Conservation (phyloP, 257 asterid species). For the Salvia hispanica region DNA sequence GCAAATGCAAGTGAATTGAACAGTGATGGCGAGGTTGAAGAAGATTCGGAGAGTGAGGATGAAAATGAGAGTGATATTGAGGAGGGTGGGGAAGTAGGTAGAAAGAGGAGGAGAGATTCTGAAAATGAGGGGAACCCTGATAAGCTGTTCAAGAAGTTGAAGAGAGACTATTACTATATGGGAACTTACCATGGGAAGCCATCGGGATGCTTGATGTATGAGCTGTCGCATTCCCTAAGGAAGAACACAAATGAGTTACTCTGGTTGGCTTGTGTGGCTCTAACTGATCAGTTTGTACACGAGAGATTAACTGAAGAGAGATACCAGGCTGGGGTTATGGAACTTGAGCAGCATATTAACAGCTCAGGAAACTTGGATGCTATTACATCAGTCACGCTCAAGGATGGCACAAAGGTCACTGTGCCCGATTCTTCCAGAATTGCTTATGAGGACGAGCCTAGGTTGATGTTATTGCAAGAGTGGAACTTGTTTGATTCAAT, state of each 20-base stretch:
- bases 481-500: constrained; percentile 98
- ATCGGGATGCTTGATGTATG: constrained; percentile 96
- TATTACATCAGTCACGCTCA: constrained; percentile 77
- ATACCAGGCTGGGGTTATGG: constrained; percentile 86
- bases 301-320: constrained; percentile 91
- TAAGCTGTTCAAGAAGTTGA: constrained; percentile 71
- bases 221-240: constrained; percentile 69
- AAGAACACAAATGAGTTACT: constrained; percentile 81
- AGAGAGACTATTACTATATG: constrained; percentile 76
- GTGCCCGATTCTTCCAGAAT: constrained; percentile 85
- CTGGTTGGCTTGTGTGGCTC: constrained; percentile 95
- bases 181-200: constrained; percentile 97
- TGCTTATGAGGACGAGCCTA: constrained; percentile 79
- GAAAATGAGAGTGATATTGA: constrained; percentile 53
- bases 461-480: constrained; percentile 89
- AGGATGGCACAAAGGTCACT: constrained; percentile 88
- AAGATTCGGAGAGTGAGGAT: constrained; percentile 64
- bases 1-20: constrained; percentile 83
- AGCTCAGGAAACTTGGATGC: constrained; percentile 86
- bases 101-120: constrained; percentile 65
- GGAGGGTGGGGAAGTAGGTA: constrained; percentile 49
- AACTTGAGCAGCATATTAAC: constrained; percentile 88
- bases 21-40: constrained; percentile 81
- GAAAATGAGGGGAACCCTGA: constrained; percentile 58
- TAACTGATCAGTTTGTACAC: constrained; percentile 94